These are phyloP conservation scores for Fusarium verrucosum DNA, from an alignment of 2,329 filamentous ascomycete species.

Conservation along the genomic window DNA sequence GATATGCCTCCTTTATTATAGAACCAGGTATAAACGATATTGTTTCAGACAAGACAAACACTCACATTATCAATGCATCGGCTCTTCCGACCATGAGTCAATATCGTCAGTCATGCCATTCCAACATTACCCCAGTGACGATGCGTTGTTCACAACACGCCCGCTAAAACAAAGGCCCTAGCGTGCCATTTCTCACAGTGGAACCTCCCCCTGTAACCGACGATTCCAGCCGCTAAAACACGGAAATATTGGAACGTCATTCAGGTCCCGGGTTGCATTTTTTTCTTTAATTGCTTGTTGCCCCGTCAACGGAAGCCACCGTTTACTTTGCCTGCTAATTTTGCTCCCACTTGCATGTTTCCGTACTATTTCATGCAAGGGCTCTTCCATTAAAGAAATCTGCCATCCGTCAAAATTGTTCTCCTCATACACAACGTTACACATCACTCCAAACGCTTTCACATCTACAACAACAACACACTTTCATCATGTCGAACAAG, in stretches of 20 bases:
- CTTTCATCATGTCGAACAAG: conserved; percentile 63
- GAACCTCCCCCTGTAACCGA: conserved; percentile 3
- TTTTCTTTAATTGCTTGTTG: conserved; percentile 38
- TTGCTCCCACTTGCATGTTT: conserved; percentile 20
- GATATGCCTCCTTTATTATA: background rate
- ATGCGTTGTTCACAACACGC: conserved; percentile 34
- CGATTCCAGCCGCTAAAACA: conserved; percentile 30
- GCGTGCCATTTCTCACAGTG: conserved; percentile 36
- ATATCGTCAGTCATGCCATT: conserved; percentile 22
- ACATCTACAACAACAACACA: conserved; percentile 8
- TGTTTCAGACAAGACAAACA: conserved; percentile 3
- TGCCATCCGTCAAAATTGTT: conserved; percentile 17
- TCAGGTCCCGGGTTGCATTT: conserved; percentile 17
- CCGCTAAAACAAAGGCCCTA: conserved; percentile 6
- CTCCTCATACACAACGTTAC: background rate
- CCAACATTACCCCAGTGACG: conserved; percentile 39
- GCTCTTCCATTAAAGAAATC: conserved; percentile 26
- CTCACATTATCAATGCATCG: background rate
- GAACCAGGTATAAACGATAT: background rate
- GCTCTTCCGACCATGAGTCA: conserved; percentile 11
- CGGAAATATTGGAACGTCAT: conserved; percentile 19
- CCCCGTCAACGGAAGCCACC: conserved; percentile 35
- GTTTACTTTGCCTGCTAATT: conserved; percentile 40
- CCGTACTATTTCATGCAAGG: conserved; percentile 20
- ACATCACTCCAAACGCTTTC: background rate